Conservation (phyloP, 306 rosid genomes). For the Mucuna pruriens region DNA sequence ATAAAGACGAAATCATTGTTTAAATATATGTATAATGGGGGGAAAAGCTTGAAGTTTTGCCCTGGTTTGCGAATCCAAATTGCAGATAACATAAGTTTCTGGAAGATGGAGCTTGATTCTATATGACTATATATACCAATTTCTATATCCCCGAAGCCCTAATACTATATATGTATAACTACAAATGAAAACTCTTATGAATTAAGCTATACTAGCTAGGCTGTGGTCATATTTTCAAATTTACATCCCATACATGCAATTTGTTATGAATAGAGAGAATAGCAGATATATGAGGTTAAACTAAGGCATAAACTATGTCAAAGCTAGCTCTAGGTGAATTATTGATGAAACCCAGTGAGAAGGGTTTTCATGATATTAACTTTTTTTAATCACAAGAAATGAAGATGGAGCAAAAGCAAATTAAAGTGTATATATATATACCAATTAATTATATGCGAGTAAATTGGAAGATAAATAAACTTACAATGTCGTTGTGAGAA, state of each 20-base stretch:
- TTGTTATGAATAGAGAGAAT: neutral
- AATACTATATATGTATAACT: neutral
- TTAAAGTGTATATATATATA: neutral
- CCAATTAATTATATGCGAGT: neutral
- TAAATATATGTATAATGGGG: neutral
- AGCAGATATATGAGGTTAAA: neutral
- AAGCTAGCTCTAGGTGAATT: neutral
- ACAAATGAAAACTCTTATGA: neutral
- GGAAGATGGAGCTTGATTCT: neutral
- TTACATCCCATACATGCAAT: neutral
- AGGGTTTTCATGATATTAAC: neutral
- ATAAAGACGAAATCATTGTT: neutral
- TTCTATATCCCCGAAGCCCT: neutral
- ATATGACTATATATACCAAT: neutral
- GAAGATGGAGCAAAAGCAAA: neutral
- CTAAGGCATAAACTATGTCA: neutral
- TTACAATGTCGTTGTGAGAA: slow-evolving; percentile 60
- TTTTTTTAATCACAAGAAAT: neutral
- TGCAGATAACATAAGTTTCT: neutral
- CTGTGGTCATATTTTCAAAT: neutral
- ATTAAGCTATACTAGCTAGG: neutral
- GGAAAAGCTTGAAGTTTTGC: neutral
- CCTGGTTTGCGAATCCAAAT: neutral
- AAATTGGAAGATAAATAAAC: slow-evolving; percentile 16
- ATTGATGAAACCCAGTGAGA: neutral